These are phyloP conservation scores for Posidonia australis DNA, from an alignment of 106 monocot species.

Conservation along the genomic window DNA sequence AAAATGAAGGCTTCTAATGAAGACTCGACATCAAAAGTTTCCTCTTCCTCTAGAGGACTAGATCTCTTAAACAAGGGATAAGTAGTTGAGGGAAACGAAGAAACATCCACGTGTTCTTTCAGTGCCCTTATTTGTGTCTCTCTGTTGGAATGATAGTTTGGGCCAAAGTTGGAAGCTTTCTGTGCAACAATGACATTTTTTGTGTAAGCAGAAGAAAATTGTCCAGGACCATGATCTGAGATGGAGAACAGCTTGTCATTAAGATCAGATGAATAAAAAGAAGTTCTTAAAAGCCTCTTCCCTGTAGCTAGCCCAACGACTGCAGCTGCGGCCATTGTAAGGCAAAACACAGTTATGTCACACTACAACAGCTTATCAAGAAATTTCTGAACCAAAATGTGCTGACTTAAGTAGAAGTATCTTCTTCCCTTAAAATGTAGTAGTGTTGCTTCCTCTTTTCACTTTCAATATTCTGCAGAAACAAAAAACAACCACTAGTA, in stretches of 20 bases:
- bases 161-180: conserved; percentile 34
- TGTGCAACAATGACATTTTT: conserved; percentile 34
- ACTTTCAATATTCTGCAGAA: neutral
- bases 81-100: conserved; percentile 23
- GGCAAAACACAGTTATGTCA: neutral
- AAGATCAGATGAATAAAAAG: conserved; percentile 60
- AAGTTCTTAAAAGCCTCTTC: conserved; percentile 62
- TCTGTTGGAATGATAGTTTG: conserved; percentile 28
- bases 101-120: conserved; percentile 32
- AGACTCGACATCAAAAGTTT: conserved; percentile 38
- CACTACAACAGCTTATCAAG: neutral
- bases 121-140: conserved; percentile 42
- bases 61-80: conserved; percentile 18
- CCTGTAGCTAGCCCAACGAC: conserved; percentile 68
- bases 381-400: neutral
- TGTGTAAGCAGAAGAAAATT: conserved; percentile 16
- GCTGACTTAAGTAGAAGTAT: neutral
- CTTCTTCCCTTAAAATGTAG: neutral
- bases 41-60: conserved; percentile 15
- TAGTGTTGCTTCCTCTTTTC: neutral
- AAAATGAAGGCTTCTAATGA: conserved; percentile 75
- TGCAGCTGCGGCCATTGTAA: conserved; percentile 54
- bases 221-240: conserved; percentile 31
- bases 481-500: neutral
- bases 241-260: conserved; percentile 37